Conservation (phyloP, 805 yeast genomes). For the Groenewaldozyma salmanticensis region DNA sequence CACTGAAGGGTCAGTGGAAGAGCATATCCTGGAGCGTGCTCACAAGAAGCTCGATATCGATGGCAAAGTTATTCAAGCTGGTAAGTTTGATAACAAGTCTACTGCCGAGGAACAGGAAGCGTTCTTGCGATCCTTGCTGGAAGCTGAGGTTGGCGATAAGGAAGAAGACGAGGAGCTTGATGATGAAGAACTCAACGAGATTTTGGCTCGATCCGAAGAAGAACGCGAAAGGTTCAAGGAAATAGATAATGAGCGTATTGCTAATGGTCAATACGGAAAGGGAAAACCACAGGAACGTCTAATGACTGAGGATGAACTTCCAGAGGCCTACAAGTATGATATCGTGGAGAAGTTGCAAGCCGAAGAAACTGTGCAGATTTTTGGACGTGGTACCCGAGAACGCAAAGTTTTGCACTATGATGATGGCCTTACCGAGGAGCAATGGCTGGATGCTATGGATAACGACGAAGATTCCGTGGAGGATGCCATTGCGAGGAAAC, state of each 20-base stretch:
- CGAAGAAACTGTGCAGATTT: slow-evolving; percentile 25
- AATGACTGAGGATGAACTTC: slow-evolving; percentile 60
- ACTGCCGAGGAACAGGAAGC: slow-evolving; percentile 98
- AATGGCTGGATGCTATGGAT: slow-evolving; percentile 65
- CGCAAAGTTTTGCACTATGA: slow-evolving; percentile 59
- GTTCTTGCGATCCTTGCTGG: slow-evolving; percentile 72
- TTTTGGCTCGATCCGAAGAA: slow-evolving; percentile 69
- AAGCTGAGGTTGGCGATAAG: slow-evolving; percentile 56
- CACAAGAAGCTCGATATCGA: slow-evolving; percentile 89
- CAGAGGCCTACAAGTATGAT: slow-evolving; percentile 58
- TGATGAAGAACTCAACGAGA: slow-evolving; percentile 77
- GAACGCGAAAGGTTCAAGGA: slow-evolving; percentile 55
- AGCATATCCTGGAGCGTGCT: slow-evolving; percentile 85
- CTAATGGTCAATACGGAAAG: slow-evolving; percentile 32
- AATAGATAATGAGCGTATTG: slow-evolving; percentile 51
- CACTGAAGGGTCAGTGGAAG: slow-evolving; percentile 89
- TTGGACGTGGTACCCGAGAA: slow-evolving; percentile 69
- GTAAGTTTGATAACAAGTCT: slow-evolving; percentile 93
- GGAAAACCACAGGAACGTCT: slow-evolving; percentile 39
- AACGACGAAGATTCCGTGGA: slow-evolving; percentile 48
- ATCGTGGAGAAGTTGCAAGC: slow-evolving; percentile 27
- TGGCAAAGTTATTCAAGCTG: slow-evolving; percentile 97
- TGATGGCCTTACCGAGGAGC: slow-evolving; percentile 88
- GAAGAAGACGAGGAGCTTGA: slow-evolving; percentile 63
- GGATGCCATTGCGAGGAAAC: slow-evolving; percentile 40